Base-by-base conservation (phyloP, 2,329 filamentous ascomycete genomes). In the Dendrostoma leiphaemia region DNA sequence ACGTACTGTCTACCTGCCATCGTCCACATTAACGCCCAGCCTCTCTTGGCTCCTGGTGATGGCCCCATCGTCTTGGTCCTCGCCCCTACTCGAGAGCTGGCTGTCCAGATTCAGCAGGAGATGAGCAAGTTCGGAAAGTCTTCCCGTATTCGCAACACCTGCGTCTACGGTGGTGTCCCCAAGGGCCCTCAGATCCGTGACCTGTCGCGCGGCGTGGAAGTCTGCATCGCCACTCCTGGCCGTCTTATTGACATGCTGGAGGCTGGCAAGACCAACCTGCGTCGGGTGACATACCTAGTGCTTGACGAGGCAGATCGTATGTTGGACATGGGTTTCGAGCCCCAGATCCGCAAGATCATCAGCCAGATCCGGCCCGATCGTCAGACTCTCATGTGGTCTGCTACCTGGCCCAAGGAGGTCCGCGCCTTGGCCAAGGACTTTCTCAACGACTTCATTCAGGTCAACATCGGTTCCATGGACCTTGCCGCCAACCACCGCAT, bases 281-380 rank as follows among this genome's bases (percentile, higher is more conserved):
- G 93, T 63, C 91, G 94, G 72, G 92, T 97, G 59, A 99, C 94
- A 53, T 99, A 99, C 78, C 82, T 99, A 54, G 94, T 97, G 63
- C 91, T 99, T 61, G 94, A 99, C 67, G 94, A 99, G 80, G 94
- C 94, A 71, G 94, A 99, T 77, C 93, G 94, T 69, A 99, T 99
- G 94, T 82, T 99, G 71, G 94, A 99, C 78, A 99, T 99, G 94
- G 94, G 94, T 85, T 97, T 99, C 77, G 94, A 99, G 78, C 94
- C 94, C 63, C 94, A 97, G 74, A 97, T 99, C 67, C 91, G 94
- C 79, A 97, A 97, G 81, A 97, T 99, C 63, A 92, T 99, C 64
- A 83, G 89, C 60, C 94, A 99, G 78, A 97, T 97, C 74, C 91
- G 94, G 64, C 94, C 94, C 51, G 94, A 99, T 72, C 88, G 94